Percentiles rank a stretch among this genome's conserved stretches.
Conservation (phyloP, 2,329 filamentous ascomycete genomes). For the Hypoxylon sp. region DNA sequence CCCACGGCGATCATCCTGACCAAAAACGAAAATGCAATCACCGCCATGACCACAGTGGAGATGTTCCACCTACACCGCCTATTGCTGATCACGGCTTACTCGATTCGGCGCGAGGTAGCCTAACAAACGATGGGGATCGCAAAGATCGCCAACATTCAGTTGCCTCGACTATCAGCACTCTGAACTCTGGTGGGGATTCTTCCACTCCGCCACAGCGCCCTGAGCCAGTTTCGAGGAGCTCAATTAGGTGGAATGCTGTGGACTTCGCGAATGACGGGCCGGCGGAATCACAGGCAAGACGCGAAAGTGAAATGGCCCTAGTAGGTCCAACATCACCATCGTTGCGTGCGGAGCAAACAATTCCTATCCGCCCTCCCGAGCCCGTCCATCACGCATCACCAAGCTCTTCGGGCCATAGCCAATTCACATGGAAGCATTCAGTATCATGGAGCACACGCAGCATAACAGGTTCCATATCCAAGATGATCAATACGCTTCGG, state of each 20-base stretch:
- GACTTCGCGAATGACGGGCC: slow-evolving; percentile 42
- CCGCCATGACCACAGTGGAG: slow-evolving; percentile 27
- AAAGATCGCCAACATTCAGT: slow-evolving; percentile 49
- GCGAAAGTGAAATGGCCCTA: slow-evolving; percentile 10
- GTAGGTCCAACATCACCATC: slow-evolving; percentile 35
- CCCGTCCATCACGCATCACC: slow-evolving; percentile 14
- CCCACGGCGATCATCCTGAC: slow-evolving; percentile 33
- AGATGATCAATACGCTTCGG: slow-evolving; percentile 34
- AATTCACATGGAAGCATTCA: slow-evolving; percentile 31
- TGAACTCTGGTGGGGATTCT: slow-evolving; percentile 41
- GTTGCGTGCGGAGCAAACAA: slow-evolving; percentile 1
- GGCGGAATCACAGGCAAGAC: slow-evolving; percentile 15
- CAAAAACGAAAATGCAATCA: slow-evolving; percentile 29
- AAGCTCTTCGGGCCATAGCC: slow-evolving; percentile 4
- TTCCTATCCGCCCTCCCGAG: slow-evolving; percentile 28
- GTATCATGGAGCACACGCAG: slow-evolving; percentile 23
- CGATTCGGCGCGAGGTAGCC: slow-evolving; percentile 34
- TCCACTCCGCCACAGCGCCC: slow-evolving; percentile 29
- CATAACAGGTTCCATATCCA: slow-evolving; percentile 37
- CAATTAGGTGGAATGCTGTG: slow-evolving; percentile 49
- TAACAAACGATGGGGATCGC: slow-evolving; percentile 23
- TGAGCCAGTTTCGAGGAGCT: slow-evolving; percentile 30
- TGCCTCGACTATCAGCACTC: slow-evolving; percentile 50
- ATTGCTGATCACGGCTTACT: slow-evolving; percentile 49
- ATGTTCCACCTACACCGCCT: slow-evolving; percentile 47